These are phyloP conservation scores for Mycena belliarum DNA, from an alignment of 768 basidiomycete species.

Conservation along the genomic window DNA sequence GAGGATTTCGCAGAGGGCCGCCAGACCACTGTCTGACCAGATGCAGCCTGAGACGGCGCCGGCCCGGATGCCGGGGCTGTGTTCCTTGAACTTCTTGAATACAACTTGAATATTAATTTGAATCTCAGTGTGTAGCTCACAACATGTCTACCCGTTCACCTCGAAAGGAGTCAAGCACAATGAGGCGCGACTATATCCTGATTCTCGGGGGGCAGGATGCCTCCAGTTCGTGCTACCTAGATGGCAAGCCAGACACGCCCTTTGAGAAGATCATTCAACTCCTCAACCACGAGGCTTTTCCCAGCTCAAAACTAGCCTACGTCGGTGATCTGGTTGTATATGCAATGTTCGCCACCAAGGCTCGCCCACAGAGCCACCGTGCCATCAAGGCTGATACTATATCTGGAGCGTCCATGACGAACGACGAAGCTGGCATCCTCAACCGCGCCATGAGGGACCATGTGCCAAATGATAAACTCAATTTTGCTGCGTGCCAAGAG, in stretches of 20 bases:
- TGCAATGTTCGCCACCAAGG: slow-evolving; percentile 13
- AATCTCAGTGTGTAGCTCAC: no score
- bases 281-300: slow-evolving; percentile 4
- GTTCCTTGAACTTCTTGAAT: no score
- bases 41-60: no score
- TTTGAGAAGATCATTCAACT: slow-evolving; percentile 5
- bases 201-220: not conserved
- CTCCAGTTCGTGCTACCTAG: slow-evolving; percentile 3
- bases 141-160: slow-evolving; percentile 8
- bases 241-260: slow-evolving; percentile 7
- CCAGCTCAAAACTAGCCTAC: not conserved
- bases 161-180: slow-evolving; percentile 3
- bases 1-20: no score
- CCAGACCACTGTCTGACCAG: no score
- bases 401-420: slow-evolving; percentile 3
- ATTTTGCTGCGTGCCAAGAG: slow-evolving; percentile 3
- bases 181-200: not conserved
- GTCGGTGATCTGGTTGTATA: slow-evolving; percentile 9
- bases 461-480: not conserved
- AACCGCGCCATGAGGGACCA: not conserved
- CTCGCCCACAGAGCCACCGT: not conserved
- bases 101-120: no score
- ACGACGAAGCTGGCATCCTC: not conserved
- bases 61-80: no score
- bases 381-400: slow-evolving; percentile 4